phyloP scores from a whole-genome alignment of 768 basidiomycete species.

The Phaeotremella fagi region DNA sequence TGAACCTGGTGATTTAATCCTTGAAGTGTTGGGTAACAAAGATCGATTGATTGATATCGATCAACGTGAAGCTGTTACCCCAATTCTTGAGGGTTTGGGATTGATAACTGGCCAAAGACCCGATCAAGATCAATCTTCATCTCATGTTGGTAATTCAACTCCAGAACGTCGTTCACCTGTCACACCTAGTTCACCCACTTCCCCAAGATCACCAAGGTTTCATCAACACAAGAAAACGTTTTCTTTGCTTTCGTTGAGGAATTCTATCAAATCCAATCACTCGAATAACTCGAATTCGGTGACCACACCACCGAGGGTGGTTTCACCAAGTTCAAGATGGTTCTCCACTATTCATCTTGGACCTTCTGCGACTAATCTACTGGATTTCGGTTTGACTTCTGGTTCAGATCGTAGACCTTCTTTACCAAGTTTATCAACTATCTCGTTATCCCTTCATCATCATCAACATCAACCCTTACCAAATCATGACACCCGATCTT shows the following conservation, averaged over 20 bases:
- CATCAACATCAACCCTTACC: neutral
- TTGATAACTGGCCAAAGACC: too few species aligned
- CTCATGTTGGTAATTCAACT: neutral
- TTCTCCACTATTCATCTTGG: neutral
- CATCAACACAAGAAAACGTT: neutral
- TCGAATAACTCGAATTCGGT: too few species aligned
- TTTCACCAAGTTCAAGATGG: too few species aligned
- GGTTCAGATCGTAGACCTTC: constrained; percentile 15
- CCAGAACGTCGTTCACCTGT: neutral
- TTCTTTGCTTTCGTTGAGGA: neutral
- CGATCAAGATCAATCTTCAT: neutral
- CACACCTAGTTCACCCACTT: neutral
- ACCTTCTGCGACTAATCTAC: too few species aligned
- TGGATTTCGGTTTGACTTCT: too few species aligned
- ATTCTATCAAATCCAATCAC: neutral
- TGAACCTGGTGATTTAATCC: neutral
- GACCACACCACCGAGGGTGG: too few species aligned
- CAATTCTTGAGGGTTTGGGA: neutral
- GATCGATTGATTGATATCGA: neutral
- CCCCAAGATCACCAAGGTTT: neutral
- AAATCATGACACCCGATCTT: neutral
- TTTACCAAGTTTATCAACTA: neutral
- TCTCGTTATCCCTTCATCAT: neutral
- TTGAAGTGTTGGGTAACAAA: neutral
- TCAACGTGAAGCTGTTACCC: neutral